These are phyloP conservation scores for Colletotrichum costaricense DNA, from an alignment of 2,329 filamentous ascomycete genomes.

Conservation along the genomic window DNA sequence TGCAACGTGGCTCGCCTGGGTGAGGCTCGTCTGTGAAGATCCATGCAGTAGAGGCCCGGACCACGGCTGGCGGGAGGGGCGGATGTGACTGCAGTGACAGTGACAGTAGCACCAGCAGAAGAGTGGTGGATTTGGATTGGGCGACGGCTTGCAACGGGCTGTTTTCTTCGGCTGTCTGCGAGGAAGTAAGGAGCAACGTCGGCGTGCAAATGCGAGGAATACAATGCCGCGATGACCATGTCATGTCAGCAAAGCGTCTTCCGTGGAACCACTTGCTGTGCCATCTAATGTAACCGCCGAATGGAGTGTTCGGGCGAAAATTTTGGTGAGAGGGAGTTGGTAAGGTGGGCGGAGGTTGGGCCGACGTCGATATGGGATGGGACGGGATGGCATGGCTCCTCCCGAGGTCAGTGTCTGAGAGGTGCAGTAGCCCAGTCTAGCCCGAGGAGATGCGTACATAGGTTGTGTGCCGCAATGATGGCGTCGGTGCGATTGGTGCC, in stretches of 20 bases:
- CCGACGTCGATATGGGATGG: slow-evolving; percentile 8
- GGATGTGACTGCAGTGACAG: slow-evolving; percentile 31
- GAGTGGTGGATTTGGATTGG: slow-evolving; percentile 24
- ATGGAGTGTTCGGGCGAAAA: not conserved
- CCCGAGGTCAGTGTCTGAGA: slow-evolving; percentile 28
- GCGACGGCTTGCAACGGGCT: slow-evolving; percentile 9
- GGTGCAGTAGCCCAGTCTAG: slow-evolving; percentile 30
- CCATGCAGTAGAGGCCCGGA: slow-evolving; percentile 34
- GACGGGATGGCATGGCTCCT: slow-evolving; percentile 33
- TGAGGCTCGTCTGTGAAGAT: slow-evolving; percentile 36
- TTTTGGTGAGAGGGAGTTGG: not conserved
- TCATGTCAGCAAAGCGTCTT: slow-evolving; percentile 1
- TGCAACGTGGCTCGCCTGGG: slow-evolving; percentile 39
- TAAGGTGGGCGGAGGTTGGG: slow-evolving; percentile 24
- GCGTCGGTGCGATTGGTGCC: slow-evolving; percentile 15
- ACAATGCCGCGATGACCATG: not conserved
- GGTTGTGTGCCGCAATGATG: not conserved
- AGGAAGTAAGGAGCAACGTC: not conserved
- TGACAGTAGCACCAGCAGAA: slow-evolving; percentile 15
- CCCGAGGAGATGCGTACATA: slow-evolving; percentile 6
- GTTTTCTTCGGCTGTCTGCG: not conserved
- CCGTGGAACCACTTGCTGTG: not conserved
- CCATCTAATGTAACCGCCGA: not conserved
- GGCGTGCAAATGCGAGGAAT: not conserved
- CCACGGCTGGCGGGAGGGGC: slow-evolving; percentile 34